Evolutionary conservation across 345 rosid genomes (phyloP).

Genomic region (Mangifera indica): DNA sequence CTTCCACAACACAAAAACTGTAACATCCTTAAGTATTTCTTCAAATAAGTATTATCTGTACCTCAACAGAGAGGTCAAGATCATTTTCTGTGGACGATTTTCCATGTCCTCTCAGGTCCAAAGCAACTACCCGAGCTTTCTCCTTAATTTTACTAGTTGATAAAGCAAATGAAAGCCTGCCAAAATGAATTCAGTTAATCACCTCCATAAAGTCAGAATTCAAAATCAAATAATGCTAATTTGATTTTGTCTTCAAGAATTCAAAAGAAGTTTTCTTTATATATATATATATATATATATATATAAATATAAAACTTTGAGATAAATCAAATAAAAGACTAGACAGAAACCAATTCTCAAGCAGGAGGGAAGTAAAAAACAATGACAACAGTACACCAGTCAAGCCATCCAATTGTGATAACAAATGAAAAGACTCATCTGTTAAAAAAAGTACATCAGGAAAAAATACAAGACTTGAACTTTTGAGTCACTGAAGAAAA

Average conservation of each 20-base stretch:
- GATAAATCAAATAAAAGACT: not conserved
- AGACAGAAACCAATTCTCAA: not conserved
- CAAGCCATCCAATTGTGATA: too few species aligned
- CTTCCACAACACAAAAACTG: not conserved
- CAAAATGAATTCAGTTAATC: slow-evolving; percentile 14
- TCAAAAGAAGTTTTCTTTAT: not conserved
- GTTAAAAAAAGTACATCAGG: not conserved
- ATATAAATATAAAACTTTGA: not conserved
- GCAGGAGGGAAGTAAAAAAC: not conserved
- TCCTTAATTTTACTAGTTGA: slow-evolving; percentile 81
- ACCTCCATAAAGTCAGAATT: not conserved
- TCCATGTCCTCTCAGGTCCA: slow-evolving; percentile 98
- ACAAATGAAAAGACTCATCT: too few species aligned
- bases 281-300: too few species aligned
- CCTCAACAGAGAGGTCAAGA: slow-evolving; percentile 87
- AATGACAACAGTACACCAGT: not conserved
- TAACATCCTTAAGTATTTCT: slow-evolving; percentile 5
- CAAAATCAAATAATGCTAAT: slow-evolving; percentile 3
- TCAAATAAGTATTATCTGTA: slow-evolving; percentile 15
- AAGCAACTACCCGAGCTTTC: slow-evolving; percentile 78
- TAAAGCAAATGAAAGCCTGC: slow-evolving; percentile 82
- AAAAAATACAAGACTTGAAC: not conserved
- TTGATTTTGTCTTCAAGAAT: not conserved
- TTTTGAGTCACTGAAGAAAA: not conserved
- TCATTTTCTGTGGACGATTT: slow-evolving; percentile 78